These are phyloP conservation scores for Cyberlindnera maritima DNA, from an alignment of 805 yeast species.

Conservation along the genomic window DNA sequence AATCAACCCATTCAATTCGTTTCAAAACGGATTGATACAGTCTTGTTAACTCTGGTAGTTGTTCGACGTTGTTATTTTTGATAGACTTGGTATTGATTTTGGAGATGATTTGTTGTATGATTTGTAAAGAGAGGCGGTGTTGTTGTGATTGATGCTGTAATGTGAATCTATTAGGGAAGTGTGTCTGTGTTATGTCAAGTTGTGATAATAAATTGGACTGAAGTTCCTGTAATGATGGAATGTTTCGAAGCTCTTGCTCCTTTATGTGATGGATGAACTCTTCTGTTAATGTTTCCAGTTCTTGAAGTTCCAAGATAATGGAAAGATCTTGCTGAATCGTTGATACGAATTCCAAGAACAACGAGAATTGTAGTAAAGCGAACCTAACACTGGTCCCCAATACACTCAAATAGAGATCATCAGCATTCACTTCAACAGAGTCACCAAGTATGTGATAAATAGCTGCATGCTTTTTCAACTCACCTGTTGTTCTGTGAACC, in stretches of 20 bases:
- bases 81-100: neutral
- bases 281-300: constrained; percentile 1
- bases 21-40: constrained; percentile 5
- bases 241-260: constrained; percentile 12
- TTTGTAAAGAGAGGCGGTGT: constrained; percentile 1
- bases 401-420: constrained; percentile 5
- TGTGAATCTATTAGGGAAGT: neutral
- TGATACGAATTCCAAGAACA: constrained; percentile 2
- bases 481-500: neutral
- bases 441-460: constrained; percentile 1
- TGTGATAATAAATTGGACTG: neutral
- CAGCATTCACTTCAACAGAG: neutral
- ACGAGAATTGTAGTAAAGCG: constrained; percentile 1
- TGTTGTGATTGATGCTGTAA: neutral
- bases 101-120: neutral
- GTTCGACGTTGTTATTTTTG: neutral
- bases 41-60: constrained; percentile 2
- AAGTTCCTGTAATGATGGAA: constrained; percentile 3
- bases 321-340: neutral
- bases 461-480: neutral
- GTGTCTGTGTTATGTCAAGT: neutral
- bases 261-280: constrained; percentile 9
- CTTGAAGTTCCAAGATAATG: neutral
- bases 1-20: neutral
- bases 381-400: constrained; percentile 2